phyloP scores from a whole-genome alignment of 192 early-diverging fungal genomes.

The Phlyctochytrium planicorne region DNA sequence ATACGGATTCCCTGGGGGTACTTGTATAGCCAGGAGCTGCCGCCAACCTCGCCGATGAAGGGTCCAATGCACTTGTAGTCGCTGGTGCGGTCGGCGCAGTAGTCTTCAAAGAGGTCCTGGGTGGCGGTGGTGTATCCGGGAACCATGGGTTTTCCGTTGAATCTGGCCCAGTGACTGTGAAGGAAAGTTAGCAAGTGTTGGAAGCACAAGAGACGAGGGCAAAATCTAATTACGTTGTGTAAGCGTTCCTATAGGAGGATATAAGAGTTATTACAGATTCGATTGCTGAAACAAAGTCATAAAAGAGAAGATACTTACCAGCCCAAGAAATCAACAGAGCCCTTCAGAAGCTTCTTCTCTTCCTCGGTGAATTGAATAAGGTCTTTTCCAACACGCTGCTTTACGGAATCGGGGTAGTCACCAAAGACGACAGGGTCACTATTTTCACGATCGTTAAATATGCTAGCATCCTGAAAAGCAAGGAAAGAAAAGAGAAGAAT shows the following conservation, averaged over 20 bases:
- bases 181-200: conserved; percentile 38
- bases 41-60: conserved; percentile 8
- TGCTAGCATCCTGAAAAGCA: conserved; percentile 11
- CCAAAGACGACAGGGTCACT: conserved; percentile 33
- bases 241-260: no score
- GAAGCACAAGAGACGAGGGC: no score
- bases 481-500: not conserved
- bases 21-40: conserved; percentile 10
- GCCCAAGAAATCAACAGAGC: conserved; percentile 43
- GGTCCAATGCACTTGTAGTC: not conserved
- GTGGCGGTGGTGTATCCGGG: conserved; percentile 34
- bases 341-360: conserved; percentile 31
- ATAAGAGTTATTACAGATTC: no score
- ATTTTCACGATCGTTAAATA: conserved; percentile 35
- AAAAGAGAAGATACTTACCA: no score
- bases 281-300: no score
- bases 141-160: conserved; percentile 17
- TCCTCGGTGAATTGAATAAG: conserved; percentile 32
- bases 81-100: conserved; percentile 29
- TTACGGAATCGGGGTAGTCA: conserved; percentile 33
- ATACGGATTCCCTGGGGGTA: conserved; percentile 4
- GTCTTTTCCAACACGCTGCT: conserved; percentile 17
- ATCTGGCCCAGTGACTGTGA: conserved; percentile 7
- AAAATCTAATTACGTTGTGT: no score
- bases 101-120: conserved; percentile 31